Percentiles rank a stretch among this genome's conserved stretches.
Evolutionary conservation across 768 basidiomycete genomes (phyloP).

Genomic region (Roridomyces roridus): DNA sequence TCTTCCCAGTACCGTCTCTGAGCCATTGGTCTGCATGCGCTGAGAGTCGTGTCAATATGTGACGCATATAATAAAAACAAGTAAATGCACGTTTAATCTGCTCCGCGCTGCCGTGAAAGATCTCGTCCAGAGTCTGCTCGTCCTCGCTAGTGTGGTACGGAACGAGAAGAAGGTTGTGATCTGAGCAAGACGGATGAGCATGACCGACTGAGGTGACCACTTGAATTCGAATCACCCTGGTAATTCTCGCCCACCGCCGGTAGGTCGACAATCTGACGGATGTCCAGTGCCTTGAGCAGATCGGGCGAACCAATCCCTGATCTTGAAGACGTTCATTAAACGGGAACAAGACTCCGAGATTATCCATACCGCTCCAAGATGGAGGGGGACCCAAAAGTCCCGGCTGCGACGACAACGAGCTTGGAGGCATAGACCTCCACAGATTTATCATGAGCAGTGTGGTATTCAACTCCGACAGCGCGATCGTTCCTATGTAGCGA

Average conservation of each 20-base stretch:
- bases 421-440: constrained; percentile 38
- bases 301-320: constrained; percentile 70
- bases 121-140: constrained; percentile 53
- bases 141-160: constrained; percentile 52
- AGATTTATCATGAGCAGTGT: constrained; percentile 25
- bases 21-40: constrained; percentile 35
- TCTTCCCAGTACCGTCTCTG: constrained; percentile 48
- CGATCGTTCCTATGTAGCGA: constrained; percentile 38
- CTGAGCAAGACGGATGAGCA: constrained; percentile 30
- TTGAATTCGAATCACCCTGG: constrained; percentile 40
- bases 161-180: constrained; percentile 45
- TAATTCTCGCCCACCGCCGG: constrained; percentile 81
- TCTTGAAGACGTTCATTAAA: too few species aligned
- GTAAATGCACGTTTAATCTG: constrained; percentile 45
- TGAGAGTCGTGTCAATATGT: neutral
- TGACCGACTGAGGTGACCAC: neutral
- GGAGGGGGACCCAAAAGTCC: constrained; percentile 59
- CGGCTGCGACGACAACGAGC: constrained; percentile 56
- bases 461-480: constrained; percentile 58
- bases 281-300: constrained; percentile 52
- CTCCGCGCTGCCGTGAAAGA: constrained; percentile 46
- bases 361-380: constrained; percentile 53
- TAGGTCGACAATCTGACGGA: constrained; percentile 62
- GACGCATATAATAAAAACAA: neutral
- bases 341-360: neutral